Base-by-base conservation (phyloP, 495 filamentous ascomycete species). In the Trichoderma asperelloides region DNA sequence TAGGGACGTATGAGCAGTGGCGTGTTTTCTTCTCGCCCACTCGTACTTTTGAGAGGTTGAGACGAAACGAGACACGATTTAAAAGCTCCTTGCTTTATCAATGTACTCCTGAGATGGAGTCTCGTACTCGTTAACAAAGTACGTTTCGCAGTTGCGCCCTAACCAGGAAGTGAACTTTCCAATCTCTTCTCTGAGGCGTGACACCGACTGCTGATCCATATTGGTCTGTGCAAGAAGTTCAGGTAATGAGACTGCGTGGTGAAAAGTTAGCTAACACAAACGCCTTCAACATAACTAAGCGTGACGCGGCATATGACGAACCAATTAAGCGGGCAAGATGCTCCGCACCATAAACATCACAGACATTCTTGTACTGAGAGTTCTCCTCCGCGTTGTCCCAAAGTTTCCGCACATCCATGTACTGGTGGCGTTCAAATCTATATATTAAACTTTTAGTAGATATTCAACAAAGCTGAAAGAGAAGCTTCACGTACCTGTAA, bases 151-250 rank as follows among this genome's bases (percentile, higher is more conserved):
- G 71, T 96, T 87, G 67, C 87, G 88, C 27, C 86, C 84, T 67
- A 98, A 79, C 90, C 91, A 98, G 45, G 84, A 79, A 6, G 88
- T 89, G 70, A 98, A 84, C 77, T 89, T 91, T 47, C 84, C 81
- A 21, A 98, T 80, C 71, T 98, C 95, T 69, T 97, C 92, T 13
- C 91, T 88, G 13, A 97, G 85, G 45, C 91, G 88, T 69, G 87
- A 90, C 63, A 95, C 90, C 11, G 91, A 91, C 75, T 93, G 92
- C 30, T 86, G 80, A 73, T 98, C 95, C 95, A 98, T 96, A 76
- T 97, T 97, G 39, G 95, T 98, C 74, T 97, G 93, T 21, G 92
- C 93, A 69, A 98, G 86, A 33, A 98, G 86, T 75, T 98, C 95
- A 0, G 96, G 95, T 70, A 98, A 86, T 9, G 88, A 88, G 33